phyloP scores from a whole-genome alignment of 768 basidiomycete genomes.

The Boletus rufocinnamomeus region DNA sequence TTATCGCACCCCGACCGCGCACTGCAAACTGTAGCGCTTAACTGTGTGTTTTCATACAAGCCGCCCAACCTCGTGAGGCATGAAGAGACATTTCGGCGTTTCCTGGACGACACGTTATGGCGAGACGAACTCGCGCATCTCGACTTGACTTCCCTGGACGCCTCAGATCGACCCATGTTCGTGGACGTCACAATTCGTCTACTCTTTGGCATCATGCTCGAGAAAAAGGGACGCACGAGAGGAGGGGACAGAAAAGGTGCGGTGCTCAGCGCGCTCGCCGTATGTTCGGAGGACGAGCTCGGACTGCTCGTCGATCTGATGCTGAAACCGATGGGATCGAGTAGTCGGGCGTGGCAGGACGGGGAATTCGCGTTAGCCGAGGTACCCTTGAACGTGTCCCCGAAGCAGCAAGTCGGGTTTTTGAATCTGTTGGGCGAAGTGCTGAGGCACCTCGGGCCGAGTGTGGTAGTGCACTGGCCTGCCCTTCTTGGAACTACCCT shows the following conservation, averaged over 20 bases:
- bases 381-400: slow-evolving; percentile 38
- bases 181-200: slow-evolving; percentile 73
- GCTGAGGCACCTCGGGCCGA: slow-evolving; percentile 76
- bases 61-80: slow-evolving; percentile 52
- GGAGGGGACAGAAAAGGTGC: slow-evolving; percentile 72
- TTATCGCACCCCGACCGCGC: slow-evolving; percentile 83
- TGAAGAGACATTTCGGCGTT: slow-evolving; percentile 62
- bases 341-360: slow-evolving; percentile 27
- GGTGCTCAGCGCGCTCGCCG: slow-evolving; percentile 67
- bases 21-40: slow-evolving; percentile 73
- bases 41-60: slow-evolving; percentile 84
- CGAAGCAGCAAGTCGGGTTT: slow-evolving; percentile 82
- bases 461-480: slow-evolving; percentile 71
- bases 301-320: slow-evolving; percentile 82
- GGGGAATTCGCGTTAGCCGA: slow-evolving; percentile 33
- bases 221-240: slow-evolving; percentile 66
- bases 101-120: slow-evolving; percentile 87
- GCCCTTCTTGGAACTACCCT: slow-evolving; percentile 69
- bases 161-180: slow-evolving; percentile 60
- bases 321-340: slow-evolving; percentile 65
- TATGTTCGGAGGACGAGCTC: slow-evolving; percentile 74
- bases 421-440: slow-evolving; percentile 84
- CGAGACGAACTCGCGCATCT: slow-evolving; percentile 83
- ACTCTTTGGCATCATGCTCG: slow-evolving; percentile 86
- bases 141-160: slow-evolving; percentile 58